Evolutionary conservation across 495 filamentous ascomycete species (phyloP), one percentile per base, ranked within the genome.

Genomic region (Penicillium fimorum): DNA sequence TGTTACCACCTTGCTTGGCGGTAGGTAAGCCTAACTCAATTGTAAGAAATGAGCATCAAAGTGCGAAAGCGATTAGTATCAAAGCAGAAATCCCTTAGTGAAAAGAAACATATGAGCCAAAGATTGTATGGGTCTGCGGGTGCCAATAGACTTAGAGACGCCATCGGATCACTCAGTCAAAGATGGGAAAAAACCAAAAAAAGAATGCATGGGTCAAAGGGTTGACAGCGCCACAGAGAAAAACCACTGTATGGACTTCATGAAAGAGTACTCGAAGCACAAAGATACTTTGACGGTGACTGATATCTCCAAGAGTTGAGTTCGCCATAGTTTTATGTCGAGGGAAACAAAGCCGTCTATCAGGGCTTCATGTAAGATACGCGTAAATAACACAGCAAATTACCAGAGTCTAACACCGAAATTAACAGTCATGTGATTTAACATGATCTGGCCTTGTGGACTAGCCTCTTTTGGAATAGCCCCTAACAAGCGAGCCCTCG

Each of bases 401-500:
- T 57, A 50, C 54, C 20, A 0, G 5, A 40, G 24, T 41, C 18
- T 33, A 17, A 56, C 29, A 8, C 1, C 5, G n/a, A 37, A 13
- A 47, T 10, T n/a, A 1, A 13, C 4, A 12, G 32, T 61, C 62
- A 65, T 32, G 56, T 65, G 62, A 61, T 2, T 38, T 13, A 37
- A 57, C 56, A 53, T 64, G 53, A 53, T 68, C 56, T 59, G 25
- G 11, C 45, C 6, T 1, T 13, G 17, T 4, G 13, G 0, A 8
- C 42, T 43, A 52, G 24, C 53, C 61, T 8, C n/a, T 24, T 52
- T 49, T 0, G 22, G 61, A 29, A 41, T 75, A 74, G 70, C 42
- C 51, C 41, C 10, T 3, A 32, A 59, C 65, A 74, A 75, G 74
- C 72, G 72, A 76, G 72, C 69, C 70, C 71, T 70, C 52, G 25